Conservation (phyloP, 2,329 filamentous ascomycete genomes). For the Escovopsis sp. region DNA sequence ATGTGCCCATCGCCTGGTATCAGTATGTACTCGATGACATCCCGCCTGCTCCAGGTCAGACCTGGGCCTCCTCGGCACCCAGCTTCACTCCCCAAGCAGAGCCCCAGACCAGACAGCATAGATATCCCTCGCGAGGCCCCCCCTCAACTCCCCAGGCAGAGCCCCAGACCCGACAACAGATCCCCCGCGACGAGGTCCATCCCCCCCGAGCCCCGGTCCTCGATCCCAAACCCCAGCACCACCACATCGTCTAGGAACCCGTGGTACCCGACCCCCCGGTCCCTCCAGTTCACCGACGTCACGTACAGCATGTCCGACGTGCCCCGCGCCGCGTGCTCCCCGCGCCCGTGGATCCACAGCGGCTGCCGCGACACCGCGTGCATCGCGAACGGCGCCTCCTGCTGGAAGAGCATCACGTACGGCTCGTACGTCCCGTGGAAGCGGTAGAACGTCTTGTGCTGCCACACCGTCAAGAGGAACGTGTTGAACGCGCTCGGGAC, state of each 20-base stretch:
- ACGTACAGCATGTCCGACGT: conserved; percentile 42
- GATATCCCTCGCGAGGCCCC: no score
- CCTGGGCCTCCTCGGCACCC: no score
- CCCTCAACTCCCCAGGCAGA: conserved; percentile 6
- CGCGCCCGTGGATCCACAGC: conserved; percentile 39
- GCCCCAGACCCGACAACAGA: conserved; percentile 24
- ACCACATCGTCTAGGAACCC: conserved; percentile 40
- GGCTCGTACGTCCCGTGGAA: conserved; percentile 40
- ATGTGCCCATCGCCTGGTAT: no score
- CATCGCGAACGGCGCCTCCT: conserved; percentile 31
- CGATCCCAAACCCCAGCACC: conserved; percentile 40
- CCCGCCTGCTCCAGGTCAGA: no score
- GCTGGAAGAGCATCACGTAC: conserved; percentile 35
- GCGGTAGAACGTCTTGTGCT: conserved; percentile 34
- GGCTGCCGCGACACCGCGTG: conserved; percentile 33
- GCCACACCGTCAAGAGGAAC: conserved; percentile 37
- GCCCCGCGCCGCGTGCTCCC: conserved; percentile 12
- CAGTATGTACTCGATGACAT: no score
- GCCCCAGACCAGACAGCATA: no score
- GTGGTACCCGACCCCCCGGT: conserved; percentile 30
- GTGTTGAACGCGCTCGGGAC: conserved; percentile 29
- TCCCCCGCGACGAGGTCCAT: conserved; percentile 37
- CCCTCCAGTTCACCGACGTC: conserved; percentile 41
- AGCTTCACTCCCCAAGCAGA: no score
- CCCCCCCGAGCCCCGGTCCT: conserved; percentile 31